Evolutionary conservation across 202 grass and related monocot genomes (phyloP).

Genomic region (Digitaria exilis): DNA sequence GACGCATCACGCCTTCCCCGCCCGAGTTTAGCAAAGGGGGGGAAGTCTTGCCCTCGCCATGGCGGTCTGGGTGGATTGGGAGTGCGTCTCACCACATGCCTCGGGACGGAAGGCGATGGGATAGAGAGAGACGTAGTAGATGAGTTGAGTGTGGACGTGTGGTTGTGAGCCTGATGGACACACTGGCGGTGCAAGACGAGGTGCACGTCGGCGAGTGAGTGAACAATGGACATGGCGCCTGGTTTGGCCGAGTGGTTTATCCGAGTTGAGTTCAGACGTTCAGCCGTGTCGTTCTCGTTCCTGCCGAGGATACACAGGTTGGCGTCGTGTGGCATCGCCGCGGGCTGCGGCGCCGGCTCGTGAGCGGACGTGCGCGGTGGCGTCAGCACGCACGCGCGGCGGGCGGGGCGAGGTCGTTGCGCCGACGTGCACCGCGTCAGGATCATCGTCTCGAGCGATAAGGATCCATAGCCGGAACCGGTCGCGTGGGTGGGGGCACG

Average conservation of each 20-base stretch:
- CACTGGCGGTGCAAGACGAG: no score
- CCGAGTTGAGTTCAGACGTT: no score
- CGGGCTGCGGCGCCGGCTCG: not conserved
- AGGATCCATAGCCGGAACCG: not conserved
- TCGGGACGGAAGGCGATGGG: not conserved
- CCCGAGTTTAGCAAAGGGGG: conserved; percentile 17
- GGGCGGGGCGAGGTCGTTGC: not conserved
- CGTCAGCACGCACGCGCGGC: conserved; percentile 9
- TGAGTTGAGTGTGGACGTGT: no score
- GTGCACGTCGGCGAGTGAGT: no score
- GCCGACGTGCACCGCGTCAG: not conserved
- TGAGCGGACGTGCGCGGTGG: not conserved
- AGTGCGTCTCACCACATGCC: not conserved
- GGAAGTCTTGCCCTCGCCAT: not conserved
- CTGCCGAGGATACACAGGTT: no score
- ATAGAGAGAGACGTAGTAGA: no score
- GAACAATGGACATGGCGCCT: no score
- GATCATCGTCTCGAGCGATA: conserved; percentile 6
- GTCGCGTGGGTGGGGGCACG: not conserved
- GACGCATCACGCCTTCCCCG: not conserved
- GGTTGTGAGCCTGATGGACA: no score
- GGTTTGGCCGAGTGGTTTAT: no score
- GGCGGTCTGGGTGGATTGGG: not conserved
- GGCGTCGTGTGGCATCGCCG: not conserved
- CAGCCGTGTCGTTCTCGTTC: no score